phyloP scores from a whole-genome alignment of 768 basidiomycete genomes.

The Steccherinum ochraceum region DNA sequence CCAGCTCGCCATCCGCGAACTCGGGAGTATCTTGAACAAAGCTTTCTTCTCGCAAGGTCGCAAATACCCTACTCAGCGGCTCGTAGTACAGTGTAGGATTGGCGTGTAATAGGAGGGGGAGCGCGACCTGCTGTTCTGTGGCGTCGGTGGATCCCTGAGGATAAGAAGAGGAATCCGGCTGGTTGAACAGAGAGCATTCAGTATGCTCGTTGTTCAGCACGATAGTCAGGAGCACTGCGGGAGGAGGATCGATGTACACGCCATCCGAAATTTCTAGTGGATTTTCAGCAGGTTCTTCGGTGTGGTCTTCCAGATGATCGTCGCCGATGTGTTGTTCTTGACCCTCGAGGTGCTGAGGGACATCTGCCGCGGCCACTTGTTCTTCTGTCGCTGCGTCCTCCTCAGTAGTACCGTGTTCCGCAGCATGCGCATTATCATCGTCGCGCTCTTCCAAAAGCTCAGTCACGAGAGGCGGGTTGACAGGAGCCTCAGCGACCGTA shows the following conservation, averaged over 20 bases:
- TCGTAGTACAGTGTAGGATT: slow-evolving; percentile 74
- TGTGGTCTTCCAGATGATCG: neutral
- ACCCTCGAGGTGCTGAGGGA: neutral
- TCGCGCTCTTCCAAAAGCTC: too few relatives aligned
- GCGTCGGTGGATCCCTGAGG: slow-evolving; percentile 7
- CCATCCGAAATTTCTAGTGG: slow-evolving; percentile 15
- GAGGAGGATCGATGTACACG: slow-evolving; percentile 34
- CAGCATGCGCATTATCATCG: too few relatives aligned
- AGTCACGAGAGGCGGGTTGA: too few relatives aligned
- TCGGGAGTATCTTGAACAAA: slow-evolving; percentile 39
- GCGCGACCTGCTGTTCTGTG: neutral
- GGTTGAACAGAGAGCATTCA: slow-evolving; percentile 52
- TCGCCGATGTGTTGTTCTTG: neutral
- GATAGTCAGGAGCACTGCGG: slow-evolving; percentile 51
- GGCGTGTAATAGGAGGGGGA: slow-evolving; percentile 48
- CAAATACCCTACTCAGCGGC: slow-evolving; percentile 62
- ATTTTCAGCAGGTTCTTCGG: slow-evolving; percentile 1
- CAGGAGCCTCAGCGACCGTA: too few relatives aligned
- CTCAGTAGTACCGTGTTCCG: too few relatives aligned
- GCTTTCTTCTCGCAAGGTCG: slow-evolving; percentile 62
- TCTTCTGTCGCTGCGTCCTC: neutral
- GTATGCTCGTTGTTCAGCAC: slow-evolving; percentile 31
- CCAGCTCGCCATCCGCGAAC: slow-evolving; percentile 53
- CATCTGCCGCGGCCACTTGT: neutral
- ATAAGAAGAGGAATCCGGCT: slow-evolving; percentile 23